A percentile compares a stretch with the other conserved stretches of the same genome.
Evolutionary conservation across 2,329 filamentous ascomycete genomes (phyloP).

Genomic region (Knoxdaviesia capensis): DNA sequence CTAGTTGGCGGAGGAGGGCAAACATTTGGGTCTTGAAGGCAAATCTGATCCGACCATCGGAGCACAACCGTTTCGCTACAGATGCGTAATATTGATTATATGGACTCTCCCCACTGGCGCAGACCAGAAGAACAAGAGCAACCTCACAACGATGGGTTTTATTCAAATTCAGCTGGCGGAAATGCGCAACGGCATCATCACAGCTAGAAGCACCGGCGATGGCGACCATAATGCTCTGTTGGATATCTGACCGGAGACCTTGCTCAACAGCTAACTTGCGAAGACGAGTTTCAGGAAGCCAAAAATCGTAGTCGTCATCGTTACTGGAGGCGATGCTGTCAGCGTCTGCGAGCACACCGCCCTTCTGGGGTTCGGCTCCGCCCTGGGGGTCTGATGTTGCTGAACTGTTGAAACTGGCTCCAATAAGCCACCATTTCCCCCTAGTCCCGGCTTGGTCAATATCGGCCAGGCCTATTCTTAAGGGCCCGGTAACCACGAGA

Average conservation of each 20-base stretch:
- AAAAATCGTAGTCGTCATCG: slow-evolving; percentile 25
- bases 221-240: slow-evolving; percentile 80
- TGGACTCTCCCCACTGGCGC: slow-evolving; percentile 57
- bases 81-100: slow-evolving; percentile 93
- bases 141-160: slow-evolving; percentile 74
- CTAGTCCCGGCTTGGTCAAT: slow-evolving; percentile 67
- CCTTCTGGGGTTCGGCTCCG: slow-evolving; percentile 10
- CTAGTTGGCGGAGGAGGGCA: slow-evolving; percentile 67
- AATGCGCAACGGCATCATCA: slow-evolving; percentile 61
- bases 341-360: slow-evolving; percentile 4
- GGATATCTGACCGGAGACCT: slow-evolving; percentile 70
- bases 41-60: slow-evolving; percentile 55
- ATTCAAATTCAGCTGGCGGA: slow-evolving; percentile 69
- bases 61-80: slow-evolving; percentile 60
- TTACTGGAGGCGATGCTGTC: slow-evolving; percentile 13
- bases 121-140: slow-evolving; percentile 71
- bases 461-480: slow-evolving; percentile 64
- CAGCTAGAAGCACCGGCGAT: slow-evolving; percentile 72
- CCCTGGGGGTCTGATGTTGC: neutral
- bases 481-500: slow-evolving; percentile 59
- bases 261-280: slow-evolving; percentile 56
- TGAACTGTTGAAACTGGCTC: slow-evolving; percentile 58
- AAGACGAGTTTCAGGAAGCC: slow-evolving; percentile 40
- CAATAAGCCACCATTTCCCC: slow-evolving; percentile 97
- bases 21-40: slow-evolving; percentile 77